phyloP scores from a whole-genome alignment of 441 rosid species.

The Pelargonium myrrhifolium region DNA sequence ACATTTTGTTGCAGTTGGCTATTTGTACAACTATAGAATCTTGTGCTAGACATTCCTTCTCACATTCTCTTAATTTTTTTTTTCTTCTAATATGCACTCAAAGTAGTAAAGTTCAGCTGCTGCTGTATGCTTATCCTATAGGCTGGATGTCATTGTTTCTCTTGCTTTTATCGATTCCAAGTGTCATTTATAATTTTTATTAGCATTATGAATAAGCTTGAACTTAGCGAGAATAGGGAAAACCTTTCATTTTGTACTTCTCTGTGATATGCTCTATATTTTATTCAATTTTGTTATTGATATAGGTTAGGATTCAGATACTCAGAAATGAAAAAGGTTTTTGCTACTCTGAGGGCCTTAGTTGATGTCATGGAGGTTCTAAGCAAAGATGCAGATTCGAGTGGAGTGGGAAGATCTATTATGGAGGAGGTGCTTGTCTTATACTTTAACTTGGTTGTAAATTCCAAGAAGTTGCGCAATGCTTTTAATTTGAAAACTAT shows the following conservation, averaged over 20 bases:
- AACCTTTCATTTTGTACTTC: not conserved
- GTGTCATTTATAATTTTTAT: too few relatives aligned
- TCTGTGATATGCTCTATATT: not conserved
- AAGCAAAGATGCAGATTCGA: slow-evolving; percentile 84
- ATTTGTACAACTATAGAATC: too few relatives aligned
- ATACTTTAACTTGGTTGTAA: slow-evolving; percentile 14
- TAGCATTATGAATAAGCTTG: too few relatives aligned
- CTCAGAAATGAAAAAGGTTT: slow-evolving; percentile 70
- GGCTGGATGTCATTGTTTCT: too few relatives aligned
- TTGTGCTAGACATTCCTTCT: too few relatives aligned
- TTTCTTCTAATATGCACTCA: too few relatives aligned
- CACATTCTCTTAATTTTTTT: too few relatives aligned
- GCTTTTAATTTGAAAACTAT: not conserved
- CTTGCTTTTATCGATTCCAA: too few relatives aligned
- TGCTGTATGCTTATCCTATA: too few relatives aligned
- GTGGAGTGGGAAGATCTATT: slow-evolving; percentile 79
- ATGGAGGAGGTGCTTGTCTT: slow-evolving; percentile 67
- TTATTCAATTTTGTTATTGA: not conserved
- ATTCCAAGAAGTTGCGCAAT: slow-evolving; percentile 1
- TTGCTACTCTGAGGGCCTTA: slow-evolving; percentile 82
- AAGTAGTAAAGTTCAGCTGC: too few relatives aligned
- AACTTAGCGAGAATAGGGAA: too few relatives aligned
- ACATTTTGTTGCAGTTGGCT: too few relatives aligned
- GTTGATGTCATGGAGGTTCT: slow-evolving; percentile 92
- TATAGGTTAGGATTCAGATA: slow-evolving; percentile 34